Conservation (phyloP, 1,139 yeast genomes). For the Eremothecium gossypii region DNA sequence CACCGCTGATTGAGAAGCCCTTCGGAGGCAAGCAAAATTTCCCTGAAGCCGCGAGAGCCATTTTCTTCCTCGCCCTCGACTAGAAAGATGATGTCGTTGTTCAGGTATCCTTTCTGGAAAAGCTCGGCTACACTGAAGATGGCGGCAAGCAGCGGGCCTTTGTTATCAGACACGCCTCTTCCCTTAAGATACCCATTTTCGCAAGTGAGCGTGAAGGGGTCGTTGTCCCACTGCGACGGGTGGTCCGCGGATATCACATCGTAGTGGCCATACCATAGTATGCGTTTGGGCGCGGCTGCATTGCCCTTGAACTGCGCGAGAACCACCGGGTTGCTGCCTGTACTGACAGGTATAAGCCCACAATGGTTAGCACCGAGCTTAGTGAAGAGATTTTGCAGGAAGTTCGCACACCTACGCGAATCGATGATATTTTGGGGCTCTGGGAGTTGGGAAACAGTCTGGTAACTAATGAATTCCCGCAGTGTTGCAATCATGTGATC, state of each 20-base stretch:
- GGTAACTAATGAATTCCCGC: constrained; percentile 52
- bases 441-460: constrained; percentile 70
- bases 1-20: constrained; percentile 50
- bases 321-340: constrained; percentile 74
- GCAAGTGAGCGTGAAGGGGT: constrained; percentile 70
- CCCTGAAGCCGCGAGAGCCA: constrained; percentile 80
- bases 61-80: constrained; percentile 95
- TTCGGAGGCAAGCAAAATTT: constrained; percentile 45
- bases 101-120: constrained; percentile 41
- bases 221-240: constrained; percentile 57
- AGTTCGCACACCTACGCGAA: constrained; percentile 80
- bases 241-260: constrained; percentile 76
- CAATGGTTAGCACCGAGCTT: constrained; percentile 66
- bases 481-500: constrained; percentile 59
- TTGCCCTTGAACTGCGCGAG: constrained; percentile 58
- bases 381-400: constrained; percentile 51
- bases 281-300: constrained; percentile 30
- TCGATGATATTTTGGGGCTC: constrained; percentile 54
- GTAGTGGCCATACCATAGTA: constrained; percentile 91
- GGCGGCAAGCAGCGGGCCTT: constrained; percentile 89
- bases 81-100: constrained; percentile 69
- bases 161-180: constrained; percentile 89
- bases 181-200: constrained; percentile 82
- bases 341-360: constrained; percentile 58
- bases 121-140: constrained; percentile 79